Evolutionary conservation across 2,329 filamentous ascomycete species (phyloP).

Genomic region (Zelopaecilomyces penicillatus): DNA sequence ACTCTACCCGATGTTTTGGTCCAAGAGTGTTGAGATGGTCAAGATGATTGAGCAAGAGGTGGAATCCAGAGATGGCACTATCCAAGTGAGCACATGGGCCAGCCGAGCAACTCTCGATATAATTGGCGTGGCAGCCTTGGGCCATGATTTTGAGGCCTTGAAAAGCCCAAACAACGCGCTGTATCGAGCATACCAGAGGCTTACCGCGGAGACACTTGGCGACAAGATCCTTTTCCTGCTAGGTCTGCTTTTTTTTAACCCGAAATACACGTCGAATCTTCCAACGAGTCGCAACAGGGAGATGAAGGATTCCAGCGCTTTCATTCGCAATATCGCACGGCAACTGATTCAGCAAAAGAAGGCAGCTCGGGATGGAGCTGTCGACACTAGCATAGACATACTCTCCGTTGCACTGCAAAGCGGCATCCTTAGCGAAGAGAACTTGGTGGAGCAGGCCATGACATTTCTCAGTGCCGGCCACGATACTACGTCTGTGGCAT

Average conservation of each 20-base stretch:
- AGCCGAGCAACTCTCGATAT: constrained; percentile 26
- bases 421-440: too few relatives aligned
- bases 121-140: constrained; percentile 23
- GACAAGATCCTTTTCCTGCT: too few relatives aligned
- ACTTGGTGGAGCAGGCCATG: constrained; percentile 25
- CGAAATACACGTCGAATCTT: too few relatives aligned
- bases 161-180: neutral
- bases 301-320: too few relatives aligned
- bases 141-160: neutral
- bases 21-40: constrained; percentile 20
- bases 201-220: too few relatives aligned
- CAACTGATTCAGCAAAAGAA: too few relatives aligned
- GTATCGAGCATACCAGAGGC: neutral
- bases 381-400: too few relatives aligned
- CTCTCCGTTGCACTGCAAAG: too few relatives aligned
- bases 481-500: constrained; percentile 35
- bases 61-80: neutral
- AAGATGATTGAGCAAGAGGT: constrained; percentile 3
- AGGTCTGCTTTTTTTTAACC: too few relatives aligned
- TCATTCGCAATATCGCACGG: too few relatives aligned
- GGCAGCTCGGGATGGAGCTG: too few relatives aligned
- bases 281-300: too few relatives aligned
- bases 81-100: constrained; percentile 11
- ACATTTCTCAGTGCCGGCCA: constrained; percentile 34
- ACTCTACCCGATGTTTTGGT: constrained; percentile 25